Conservation (phyloP, 495 filamentous ascomycete species). For the Hypoxylon lienhwacheense region DNA sequence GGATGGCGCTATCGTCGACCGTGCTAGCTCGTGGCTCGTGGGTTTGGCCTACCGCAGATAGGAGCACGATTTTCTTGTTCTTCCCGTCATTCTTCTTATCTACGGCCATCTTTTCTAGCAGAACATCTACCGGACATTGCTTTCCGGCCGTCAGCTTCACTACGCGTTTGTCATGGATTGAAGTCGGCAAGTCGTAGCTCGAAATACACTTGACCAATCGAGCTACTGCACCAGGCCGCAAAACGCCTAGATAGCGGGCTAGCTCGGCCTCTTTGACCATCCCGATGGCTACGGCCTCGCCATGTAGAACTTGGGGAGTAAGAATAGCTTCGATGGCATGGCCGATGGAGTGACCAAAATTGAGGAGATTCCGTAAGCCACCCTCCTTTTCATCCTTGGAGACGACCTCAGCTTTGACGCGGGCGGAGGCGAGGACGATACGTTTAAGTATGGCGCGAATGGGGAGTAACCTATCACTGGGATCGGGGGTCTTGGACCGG, state of each 20-base stretch:
- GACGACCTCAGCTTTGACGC: conserved; percentile 90
- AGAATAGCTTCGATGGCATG: conserved; percentile 96
- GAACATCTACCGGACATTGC: conserved; percentile 83
- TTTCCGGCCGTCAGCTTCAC: conserved; percentile 83
- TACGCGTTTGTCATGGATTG: conserved; percentile 80
- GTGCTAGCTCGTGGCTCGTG: conserved; percentile 84
- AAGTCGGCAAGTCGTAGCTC: conserved; percentile 90
- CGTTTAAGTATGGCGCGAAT: conserved; percentile 80
- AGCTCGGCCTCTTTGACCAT: conserved; percentile 98
- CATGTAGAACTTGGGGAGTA: conserved; percentile 92
- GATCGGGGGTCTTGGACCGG: conserved; percentile 55
- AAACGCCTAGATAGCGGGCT: conserved; percentile 83
- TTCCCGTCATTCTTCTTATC: conserved; percentile 98
- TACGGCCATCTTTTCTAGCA: conserved; percentile 90
- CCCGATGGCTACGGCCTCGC: conserved; percentile 92
- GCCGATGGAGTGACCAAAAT: conserved; percentile 98
- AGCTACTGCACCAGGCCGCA: conserved; percentile 84
- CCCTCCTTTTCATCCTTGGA: conserved; percentile 93
- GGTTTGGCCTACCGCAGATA: conserved; percentile 86
- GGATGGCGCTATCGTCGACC: conserved; percentile 83
- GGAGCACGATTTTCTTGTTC: conserved; percentile 95
- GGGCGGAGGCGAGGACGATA: conserved; percentile 83
- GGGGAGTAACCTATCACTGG: conserved; percentile 59
- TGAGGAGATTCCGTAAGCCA: conserved; percentile 89
- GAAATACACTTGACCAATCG: conserved; percentile 88